A percentile compares a stretch with the other conserved stretches of the same genome.
These are phyloP conservation scores for Scenedesmus sp. DNA, from an alignment of 163 green algal species.

Conservation along the genomic window DNA sequence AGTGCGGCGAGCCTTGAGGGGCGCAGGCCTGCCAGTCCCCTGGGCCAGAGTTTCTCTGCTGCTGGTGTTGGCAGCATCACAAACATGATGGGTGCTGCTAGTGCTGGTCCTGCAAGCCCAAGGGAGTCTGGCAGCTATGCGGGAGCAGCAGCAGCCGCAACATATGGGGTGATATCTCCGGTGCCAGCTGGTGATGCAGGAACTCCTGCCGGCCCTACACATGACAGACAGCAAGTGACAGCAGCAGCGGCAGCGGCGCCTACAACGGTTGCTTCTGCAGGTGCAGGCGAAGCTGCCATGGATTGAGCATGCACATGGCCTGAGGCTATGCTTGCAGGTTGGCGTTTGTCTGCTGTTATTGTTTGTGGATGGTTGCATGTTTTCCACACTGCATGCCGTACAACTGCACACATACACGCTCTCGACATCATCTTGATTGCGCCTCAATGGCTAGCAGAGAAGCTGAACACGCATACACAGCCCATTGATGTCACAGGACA, in stretches of 20 bases:
- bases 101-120: neutral
- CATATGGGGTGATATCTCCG: neutral
- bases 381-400: too few species aligned
- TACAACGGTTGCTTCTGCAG: neutral
- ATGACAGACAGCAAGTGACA: neutral
- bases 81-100: neutral
- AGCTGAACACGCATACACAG: too few species aligned
- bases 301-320: too few species aligned
- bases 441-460: too few species aligned
- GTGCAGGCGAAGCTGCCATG: neutral
- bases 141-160: neutral
- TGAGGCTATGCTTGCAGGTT: too few species aligned
- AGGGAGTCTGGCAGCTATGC: too few species aligned
- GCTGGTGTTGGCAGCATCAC: neutral
- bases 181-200: neutral
- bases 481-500: too few species aligned
- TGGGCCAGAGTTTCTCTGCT: neutral
- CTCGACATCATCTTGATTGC: too few species aligned
- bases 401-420: too few species aligned
- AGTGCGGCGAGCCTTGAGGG: constrained; percentile 4
- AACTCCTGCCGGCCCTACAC: neutral
- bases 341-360: neutral
- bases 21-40: neutral
- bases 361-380: too few species aligned
- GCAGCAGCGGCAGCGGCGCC: neutral